These are phyloP conservation scores for Zelopaecilomyces penicillatus DNA, from an alignment of 2,329 filamentous ascomycete species.

Conservation along the genomic window DNA sequence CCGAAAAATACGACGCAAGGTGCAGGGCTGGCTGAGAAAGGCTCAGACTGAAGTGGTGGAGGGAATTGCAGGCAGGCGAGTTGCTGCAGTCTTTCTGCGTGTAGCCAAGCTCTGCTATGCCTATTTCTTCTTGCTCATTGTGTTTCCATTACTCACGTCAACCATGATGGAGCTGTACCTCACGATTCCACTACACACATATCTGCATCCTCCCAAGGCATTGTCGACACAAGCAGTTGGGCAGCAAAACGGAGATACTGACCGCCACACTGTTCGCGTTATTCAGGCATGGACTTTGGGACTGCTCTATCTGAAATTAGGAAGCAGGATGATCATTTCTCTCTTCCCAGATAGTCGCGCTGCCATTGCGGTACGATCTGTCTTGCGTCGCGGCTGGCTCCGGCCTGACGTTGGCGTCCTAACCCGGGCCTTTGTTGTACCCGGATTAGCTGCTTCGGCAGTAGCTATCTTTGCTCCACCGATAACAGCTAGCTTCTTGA, in stretches of 20 bases:
- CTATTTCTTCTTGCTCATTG: conserved; percentile 63
- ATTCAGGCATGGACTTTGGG: conserved; percentile 93
- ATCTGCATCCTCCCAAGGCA: conserved; percentile 42
- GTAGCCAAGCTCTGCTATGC: conserved; percentile 58
- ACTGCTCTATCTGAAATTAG: conserved; percentile 79
- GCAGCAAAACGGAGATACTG: conserved; percentile 17
- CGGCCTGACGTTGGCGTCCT: conserved; percentile 71
- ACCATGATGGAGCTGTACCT: conserved; percentile 81
- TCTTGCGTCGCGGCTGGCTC: conserved; percentile 67
- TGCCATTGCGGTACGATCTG: conserved; percentile 64
- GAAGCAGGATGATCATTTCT: conserved; percentile 58
- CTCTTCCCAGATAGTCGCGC: conserved; percentile 62
- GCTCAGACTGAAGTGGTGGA: conserved; percentile 15
- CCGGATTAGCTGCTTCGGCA: conserved; percentile 53
- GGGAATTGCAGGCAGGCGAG: conserved; percentile 16
- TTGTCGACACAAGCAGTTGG: conserved; percentile 19
- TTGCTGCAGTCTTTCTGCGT: conserved; percentile 20
- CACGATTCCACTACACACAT: conserved; percentile 77
- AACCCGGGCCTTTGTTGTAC: conserved; percentile 80
- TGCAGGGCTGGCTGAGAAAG: conserved; percentile 21
- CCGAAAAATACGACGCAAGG: conserved; percentile 26
- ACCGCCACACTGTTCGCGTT: conserved; percentile 66
- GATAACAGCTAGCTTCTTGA: conserved; percentile 36
- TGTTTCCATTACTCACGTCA: conserved; percentile 74
- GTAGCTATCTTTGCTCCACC: conserved; percentile 59